Percentiles rank a stretch among this genome's conserved stretches.
Evolutionary conservation across 2,329 filamentous ascomycete genomes (phyloP).

Genomic region (Aspergillus transmontanensis): DNA sequence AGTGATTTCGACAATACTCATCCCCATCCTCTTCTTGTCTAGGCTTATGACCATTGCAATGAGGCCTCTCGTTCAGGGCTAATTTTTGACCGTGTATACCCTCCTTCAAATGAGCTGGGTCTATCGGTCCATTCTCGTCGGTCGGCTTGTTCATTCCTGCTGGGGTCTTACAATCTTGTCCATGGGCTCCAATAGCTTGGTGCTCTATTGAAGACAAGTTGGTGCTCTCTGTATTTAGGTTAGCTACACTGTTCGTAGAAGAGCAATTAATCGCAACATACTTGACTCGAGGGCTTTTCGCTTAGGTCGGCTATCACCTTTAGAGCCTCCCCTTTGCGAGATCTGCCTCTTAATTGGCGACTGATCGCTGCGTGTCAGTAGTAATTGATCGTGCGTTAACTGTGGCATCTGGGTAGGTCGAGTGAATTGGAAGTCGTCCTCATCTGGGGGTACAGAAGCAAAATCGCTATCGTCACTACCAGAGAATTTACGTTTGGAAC

Average conservation of each 20-base stretch:
- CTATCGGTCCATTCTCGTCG: neutral
- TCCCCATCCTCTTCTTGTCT: neutral
- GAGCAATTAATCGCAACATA: slow-evolving; percentile 30
- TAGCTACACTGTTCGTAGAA: slow-evolving; percentile 10
- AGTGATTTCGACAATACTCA: neutral
- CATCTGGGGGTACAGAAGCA: slow-evolving; percentile 17
- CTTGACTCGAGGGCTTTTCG: slow-evolving; percentile 47
- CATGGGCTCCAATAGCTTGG: neutral
- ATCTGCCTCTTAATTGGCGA: slow-evolving; percentile 22
- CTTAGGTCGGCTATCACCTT: slow-evolving; percentile 19
- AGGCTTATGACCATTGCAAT: neutral
- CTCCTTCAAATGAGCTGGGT: neutral
- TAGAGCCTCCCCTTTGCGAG: slow-evolving; percentile 19
- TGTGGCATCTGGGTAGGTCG: slow-evolving; percentile 26
- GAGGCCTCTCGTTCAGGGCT: neutral
- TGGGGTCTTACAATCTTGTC: neutral
- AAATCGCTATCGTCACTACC: slow-evolving; percentile 52
- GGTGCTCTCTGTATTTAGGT: slow-evolving; percentile 46
- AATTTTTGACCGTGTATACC: neutral
- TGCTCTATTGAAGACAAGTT: slow-evolving; percentile 46
- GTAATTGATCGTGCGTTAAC: slow-evolving; percentile 13
- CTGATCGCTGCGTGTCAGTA: slow-evolving; percentile 11
- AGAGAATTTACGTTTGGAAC: slow-evolving; percentile 61
- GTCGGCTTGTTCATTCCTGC: neutral
- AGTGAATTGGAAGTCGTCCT: slow-evolving; percentile 40